Percentiles rank a stretch among this genome's conserved stretches.
phyloP scores from a whole-genome alignment of 2,329 filamentous ascomycete genomes.

The Stachybotrys chartarum region DNA sequence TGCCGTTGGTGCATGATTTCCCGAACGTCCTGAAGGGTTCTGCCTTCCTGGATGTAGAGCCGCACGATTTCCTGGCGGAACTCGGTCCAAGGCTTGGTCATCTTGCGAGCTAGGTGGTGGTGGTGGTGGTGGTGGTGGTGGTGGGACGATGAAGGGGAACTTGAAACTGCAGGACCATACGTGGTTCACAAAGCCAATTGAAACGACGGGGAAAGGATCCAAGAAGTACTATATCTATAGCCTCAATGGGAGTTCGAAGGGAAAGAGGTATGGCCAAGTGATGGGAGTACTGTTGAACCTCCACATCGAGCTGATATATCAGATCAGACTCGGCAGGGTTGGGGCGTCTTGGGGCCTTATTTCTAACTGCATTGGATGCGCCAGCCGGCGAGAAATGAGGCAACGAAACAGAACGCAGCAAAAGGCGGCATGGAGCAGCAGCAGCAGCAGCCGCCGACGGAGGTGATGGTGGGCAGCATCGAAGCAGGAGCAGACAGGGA shows the following conservation, averaged over 20 bases:
- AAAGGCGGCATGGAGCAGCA: background rate
- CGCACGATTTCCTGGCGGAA: conserved; percentile 25
- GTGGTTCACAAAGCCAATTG: background rate
- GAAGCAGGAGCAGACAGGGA: background rate
- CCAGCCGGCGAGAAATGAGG: background rate
- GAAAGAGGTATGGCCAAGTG: background rate
- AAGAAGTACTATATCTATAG: background rate
- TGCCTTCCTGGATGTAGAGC: conserved; percentile 32
- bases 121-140: conserved; percentile 3
- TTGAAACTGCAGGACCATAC: background rate
- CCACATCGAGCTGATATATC: background rate
- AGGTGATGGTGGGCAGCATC: background rate
- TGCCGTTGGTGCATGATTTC: conserved; percentile 29
- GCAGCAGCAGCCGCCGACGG: background rate
- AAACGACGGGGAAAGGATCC: background rate
- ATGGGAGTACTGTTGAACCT: background rate
- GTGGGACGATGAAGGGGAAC: conserved; percentile 1
- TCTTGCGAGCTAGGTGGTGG: conserved; percentile 14
- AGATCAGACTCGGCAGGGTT: background rate
- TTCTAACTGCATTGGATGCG: background rate
- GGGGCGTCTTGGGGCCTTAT: background rate
- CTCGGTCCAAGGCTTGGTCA: conserved; percentile 38
- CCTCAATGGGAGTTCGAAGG: background rate
- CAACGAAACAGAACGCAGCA: background rate
- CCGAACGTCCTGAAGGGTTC: conserved; percentile 32